Conservation (phyloP, 176 grass and related monocot genomes). For the Eremochloa ophiuroides region DNA sequence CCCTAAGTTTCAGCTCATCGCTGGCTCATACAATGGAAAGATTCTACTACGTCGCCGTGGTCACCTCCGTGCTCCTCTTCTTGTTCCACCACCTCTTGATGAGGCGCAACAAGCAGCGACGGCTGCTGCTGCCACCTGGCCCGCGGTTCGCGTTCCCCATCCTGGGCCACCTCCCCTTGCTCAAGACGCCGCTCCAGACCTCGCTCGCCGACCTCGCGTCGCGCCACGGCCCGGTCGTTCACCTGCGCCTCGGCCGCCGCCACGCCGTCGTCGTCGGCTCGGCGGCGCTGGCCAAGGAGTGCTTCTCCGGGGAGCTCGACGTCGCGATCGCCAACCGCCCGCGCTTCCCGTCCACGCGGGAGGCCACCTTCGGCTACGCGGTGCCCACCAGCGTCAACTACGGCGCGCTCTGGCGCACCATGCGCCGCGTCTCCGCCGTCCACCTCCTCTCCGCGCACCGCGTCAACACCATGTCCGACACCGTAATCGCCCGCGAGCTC, state of each 20-base stretch:
- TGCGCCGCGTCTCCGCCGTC: conserved; percentile 44
- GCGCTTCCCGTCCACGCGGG: conserved; percentile 24
- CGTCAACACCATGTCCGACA: conserved; percentile 15
- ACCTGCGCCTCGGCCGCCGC: conserved; percentile 40
- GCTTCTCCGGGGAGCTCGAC: conserved; percentile 43
- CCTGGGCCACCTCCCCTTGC: conserved; percentile 52
- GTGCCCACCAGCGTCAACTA: conserved; percentile 23
- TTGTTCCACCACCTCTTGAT: neutral
- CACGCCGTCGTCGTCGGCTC: conserved; percentile 41
- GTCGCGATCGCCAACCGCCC: conserved; percentile 59
- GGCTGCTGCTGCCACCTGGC: neutral
- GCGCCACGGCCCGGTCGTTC: conserved; percentile 32
- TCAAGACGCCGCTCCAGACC: conserved; percentile 42
- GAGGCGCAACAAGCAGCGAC: neutral
- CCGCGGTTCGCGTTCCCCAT: conserved; percentile 25
- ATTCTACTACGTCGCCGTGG: neutral
- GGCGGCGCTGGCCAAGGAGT: conserved; percentile 18
- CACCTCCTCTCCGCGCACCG: conserved; percentile 49
- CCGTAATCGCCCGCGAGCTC: conserved; percentile 17
- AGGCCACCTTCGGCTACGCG: conserved; percentile 32
- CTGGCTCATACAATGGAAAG: no score
- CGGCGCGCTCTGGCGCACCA: conserved; percentile 48
- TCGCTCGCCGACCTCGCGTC: conserved; percentile 27
- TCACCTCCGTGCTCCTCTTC: neutral
- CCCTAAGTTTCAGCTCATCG: no score